A percentile compares a stretch with the other conserved stretches of the same genome.
phyloP scores from a whole-genome alignment of 176 grass and related monocot genomes.

The Hsuehochloa calcarea region DNA sequence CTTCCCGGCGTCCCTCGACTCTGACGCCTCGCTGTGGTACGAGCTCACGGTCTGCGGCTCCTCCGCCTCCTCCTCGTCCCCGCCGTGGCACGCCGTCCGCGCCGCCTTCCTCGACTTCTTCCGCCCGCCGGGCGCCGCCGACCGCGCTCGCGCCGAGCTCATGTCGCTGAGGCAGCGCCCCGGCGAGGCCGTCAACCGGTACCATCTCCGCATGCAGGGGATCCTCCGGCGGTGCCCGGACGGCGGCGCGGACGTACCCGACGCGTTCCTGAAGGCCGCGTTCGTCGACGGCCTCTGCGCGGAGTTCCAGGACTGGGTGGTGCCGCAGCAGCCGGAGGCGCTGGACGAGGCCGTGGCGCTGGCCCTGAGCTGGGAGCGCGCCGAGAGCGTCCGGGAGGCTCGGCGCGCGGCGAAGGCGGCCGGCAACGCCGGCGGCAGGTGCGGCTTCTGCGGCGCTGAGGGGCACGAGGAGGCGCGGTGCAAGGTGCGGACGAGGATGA shows the following conservation, averaged over 20 bases:
- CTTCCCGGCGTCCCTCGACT: slow-evolving; percentile 66
- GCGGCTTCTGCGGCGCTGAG: slow-evolving; percentile 38
- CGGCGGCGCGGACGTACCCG: slow-evolving; percentile 27
- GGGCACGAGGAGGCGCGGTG: slow-evolving; percentile 44
- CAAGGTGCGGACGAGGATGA: slow-evolving; percentile 45
- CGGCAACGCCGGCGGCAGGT: background rate
- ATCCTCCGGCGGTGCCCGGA: slow-evolving; percentile 40
- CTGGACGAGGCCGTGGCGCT: slow-evolving; percentile 52
- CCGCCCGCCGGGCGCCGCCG: slow-evolving; percentile 38
- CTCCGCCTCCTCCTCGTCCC: background rate
- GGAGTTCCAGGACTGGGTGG: slow-evolving; percentile 55
- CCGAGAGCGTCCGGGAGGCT: slow-evolving; percentile 42
- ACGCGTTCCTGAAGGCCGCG: slow-evolving; percentile 29
- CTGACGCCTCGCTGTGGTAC: slow-evolving; percentile 62
- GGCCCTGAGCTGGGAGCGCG: slow-evolving; percentile 54
- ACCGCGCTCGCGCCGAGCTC: slow-evolving; percentile 47
- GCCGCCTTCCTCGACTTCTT: slow-evolving; percentile 59
- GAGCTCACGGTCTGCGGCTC: background rate
- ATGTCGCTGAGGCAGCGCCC: slow-evolving; percentile 39
- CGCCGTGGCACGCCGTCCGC: slow-evolving; percentile 45
- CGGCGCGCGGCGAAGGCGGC: slow-evolving; percentile 31
- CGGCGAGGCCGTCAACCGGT: slow-evolving; percentile 43
- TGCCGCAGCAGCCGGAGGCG: slow-evolving; percentile 35
- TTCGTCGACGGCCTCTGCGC: slow-evolving; percentile 57
- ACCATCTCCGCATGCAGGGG: slow-evolving; percentile 61